Conservation (phyloP, 2,329 filamentous ascomycete species). For the Phialocephala subalpina region DNA sequence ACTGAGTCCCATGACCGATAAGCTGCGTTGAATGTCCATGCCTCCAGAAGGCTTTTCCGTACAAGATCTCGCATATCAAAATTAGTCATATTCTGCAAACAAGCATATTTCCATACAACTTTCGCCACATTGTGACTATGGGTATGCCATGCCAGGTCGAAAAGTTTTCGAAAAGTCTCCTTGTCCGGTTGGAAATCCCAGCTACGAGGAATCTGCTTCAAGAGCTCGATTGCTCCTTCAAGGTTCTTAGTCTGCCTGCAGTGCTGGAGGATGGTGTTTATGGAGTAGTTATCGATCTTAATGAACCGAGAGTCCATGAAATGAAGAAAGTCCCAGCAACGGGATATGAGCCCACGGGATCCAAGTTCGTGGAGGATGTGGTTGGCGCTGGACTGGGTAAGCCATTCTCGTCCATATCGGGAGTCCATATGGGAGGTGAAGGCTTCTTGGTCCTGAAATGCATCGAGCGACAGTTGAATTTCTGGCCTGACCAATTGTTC, state of each 20-base stretch:
- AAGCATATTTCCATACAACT: constrained; percentile 57
- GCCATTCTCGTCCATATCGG: constrained; percentile 47
- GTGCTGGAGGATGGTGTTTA: constrained; percentile 36
- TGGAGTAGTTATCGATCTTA: constrained; percentile 24
- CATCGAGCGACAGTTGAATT: constrained; percentile 35
- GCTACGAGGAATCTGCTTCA: constrained; percentile 22
- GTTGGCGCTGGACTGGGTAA: constrained; percentile 46
- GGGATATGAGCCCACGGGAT: constrained; percentile 33
- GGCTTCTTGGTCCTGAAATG: constrained; percentile 43
- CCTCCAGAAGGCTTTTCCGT: constrained; percentile 23
- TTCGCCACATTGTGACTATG: constrained; percentile 51
- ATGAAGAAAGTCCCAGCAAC: constrained; percentile 34
- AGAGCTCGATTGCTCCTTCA: constrained; percentile 30
- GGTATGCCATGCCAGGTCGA: constrained; percentile 49
- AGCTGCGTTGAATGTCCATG: too few species aligned
- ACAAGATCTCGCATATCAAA: constrained; percentile 28
- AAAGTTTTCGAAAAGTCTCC: constrained; percentile 48
- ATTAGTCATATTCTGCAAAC: constrained; percentile 46
- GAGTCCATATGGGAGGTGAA: constrained; percentile 50
- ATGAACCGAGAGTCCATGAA: constrained; percentile 35
- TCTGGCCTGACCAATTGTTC: constrained; percentile 30
- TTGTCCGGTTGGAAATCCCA: constrained; percentile 20
- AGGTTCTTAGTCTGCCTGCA: constrained; percentile 33
- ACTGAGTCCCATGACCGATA: too few species aligned
- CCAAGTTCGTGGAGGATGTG: constrained; percentile 48